Base-by-base conservation (phyloP, 2,329 filamentous ascomycete genomes). In the Fusarium mundagurra region DNA sequence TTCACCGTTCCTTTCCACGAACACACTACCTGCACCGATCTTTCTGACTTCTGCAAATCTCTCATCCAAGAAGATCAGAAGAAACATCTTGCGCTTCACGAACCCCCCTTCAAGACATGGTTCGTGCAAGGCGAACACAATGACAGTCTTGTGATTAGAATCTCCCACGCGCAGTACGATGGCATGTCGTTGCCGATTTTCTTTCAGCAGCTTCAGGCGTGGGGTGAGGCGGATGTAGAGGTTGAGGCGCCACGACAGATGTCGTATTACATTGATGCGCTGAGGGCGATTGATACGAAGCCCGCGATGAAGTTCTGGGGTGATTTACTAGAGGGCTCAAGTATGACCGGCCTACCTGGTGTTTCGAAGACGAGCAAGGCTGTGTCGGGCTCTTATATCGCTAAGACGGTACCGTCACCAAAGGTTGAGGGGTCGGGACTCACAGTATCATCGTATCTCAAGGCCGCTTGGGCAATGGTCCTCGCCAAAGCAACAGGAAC, bases 301-400 rank as follows among this genome's bases (percentile, higher is more conserved):
- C 43, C 43, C 0, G 34, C 44, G 11, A 24, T 61, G 8, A 38
- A 24, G 33, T 61, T 39, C 22, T 61, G 58, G 58, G 17, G 24
- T 4, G 27, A 39, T 8, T 39, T 51, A 5, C 34, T 61, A 1
- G 7, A 50, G 1, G 44, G 44, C 0, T 53, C 58, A 11, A 29
- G 18, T 1, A 51, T 61, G 44, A 5, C 27, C 8, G 0, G 17
- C 2, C 20, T 53, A 1, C 20, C 18, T 11, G 12, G 24, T 17
- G 22, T 3, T 16, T 20, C 27, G 5, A 7, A 14, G 0, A 29
- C 16, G 0, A 31, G 6, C 1, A 11, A 39, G 3, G 27, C 20
- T 14, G 0, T 13, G 8, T 8, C 27, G 1, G 34, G 44, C 4
- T 51, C 58, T 4, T 61, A n/a, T 4, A 24, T 53, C 11, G 44